These are phyloP conservation scores for Arachis hypogaea DNA, from an alignment of 306 rosid genomes.

Conservation along the genomic window DNA sequence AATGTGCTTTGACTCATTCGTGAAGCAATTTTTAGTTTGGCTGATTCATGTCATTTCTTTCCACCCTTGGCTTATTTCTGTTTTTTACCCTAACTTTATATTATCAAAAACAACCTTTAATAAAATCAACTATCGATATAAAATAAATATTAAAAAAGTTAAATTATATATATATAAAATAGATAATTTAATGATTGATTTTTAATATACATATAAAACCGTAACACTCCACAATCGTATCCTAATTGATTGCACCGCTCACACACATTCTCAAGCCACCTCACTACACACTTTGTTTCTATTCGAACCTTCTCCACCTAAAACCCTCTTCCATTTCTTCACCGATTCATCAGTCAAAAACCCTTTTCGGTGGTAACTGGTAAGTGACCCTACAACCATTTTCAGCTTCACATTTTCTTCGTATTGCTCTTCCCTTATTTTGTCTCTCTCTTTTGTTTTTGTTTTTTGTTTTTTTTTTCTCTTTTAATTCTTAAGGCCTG, in stretches of 20 bases:
- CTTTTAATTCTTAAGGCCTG: not conserved
- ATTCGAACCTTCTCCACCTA: not conserved
- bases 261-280: conserved; percentile 19
- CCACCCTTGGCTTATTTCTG: too few relatives aligned
- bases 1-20: too few relatives aligned
- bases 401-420: not conserved
- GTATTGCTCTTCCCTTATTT: not conserved
- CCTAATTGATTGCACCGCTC: conserved; percentile 19
- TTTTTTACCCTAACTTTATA: too few relatives aligned
- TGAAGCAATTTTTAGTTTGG: too few relatives aligned
- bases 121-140: too few relatives aligned
- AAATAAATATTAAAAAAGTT: too few relatives aligned
- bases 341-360: conserved; percentile 7
- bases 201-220: too few relatives aligned
- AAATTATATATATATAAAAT: too few relatives aligned
- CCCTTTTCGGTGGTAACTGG: not conserved
- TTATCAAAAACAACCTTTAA: too few relatives aligned
- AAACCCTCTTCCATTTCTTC: conserved; percentile 12
- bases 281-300: not conserved
- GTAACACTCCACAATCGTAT: conserved; percentile 30
- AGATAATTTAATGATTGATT: too few relatives aligned
- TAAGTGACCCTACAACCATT: conserved; percentile 27
- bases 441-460: not conserved
- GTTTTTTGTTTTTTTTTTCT: not conserved
- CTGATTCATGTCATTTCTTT: too few relatives aligned